Base-by-base conservation (phyloP, 768 basidiomycete genomes). In the Serpula lacrymans region DNA sequence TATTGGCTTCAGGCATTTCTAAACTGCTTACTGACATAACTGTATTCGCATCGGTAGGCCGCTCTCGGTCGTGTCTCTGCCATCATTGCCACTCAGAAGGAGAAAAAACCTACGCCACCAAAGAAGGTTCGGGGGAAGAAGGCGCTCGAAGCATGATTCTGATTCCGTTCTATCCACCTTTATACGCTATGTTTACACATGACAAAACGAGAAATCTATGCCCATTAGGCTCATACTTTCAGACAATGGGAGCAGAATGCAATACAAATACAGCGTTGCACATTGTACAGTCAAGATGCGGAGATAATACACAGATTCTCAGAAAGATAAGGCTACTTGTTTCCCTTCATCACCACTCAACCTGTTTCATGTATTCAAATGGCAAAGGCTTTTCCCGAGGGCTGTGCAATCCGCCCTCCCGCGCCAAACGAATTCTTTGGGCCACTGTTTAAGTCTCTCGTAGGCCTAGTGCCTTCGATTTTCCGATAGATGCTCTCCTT, bases 41-140 rank as follows among this genome's bases (percentile, higher is more conserved):
- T 46, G 23, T 40, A 31, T 38, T 27, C n/a, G n/a, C n/a, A n/a
- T n/a, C n/a, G n/a, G n/a, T 53, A 90, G 88, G 83, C 83, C 45
- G 72, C 80, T 46, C 74, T 91, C 33, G 85, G 82, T 34, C 86
- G 88, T 47, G 76, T 81, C 20, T 87, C 86, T 46, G 83, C 86
- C 30, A 71, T 90, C 46, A 49, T 82, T 41, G 75, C 72, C 20
- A 64, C 86, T 38, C 83, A 87, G 67, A 80, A 74, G 57, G 80
- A 83, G 62, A 84, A 77, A 62, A 88, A 84, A 64, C 57, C 77
- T 9, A 52, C 63, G 49, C 84, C 74, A 55, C 67, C 76, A 35
- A 88, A 78, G 75, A 88, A 88, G 70, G 47, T 68, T 46, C 74
- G 88, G 54, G 85, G 87, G 41, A 82, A 79, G 72, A 88, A 85